These are phyloP conservation scores for Linnemannia schmuckeri DNA, from an alignment of 192 early-diverging fungal genomes.

Conservation along the genomic window DNA sequence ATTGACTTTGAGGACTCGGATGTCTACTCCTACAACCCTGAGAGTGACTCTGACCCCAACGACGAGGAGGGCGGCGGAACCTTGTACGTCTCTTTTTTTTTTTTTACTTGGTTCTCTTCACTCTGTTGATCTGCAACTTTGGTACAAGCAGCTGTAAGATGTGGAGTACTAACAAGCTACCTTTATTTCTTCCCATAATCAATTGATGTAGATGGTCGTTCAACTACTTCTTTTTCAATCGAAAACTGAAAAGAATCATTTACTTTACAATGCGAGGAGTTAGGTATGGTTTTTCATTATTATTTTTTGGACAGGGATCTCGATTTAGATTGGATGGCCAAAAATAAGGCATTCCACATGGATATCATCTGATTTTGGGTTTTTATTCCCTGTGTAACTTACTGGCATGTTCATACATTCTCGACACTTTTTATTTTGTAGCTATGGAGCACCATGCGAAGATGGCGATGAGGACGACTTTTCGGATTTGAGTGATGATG, in stretches of 20 bases:
- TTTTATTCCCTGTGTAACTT: not conserved
- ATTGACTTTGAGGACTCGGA: constrained; percentile 88
- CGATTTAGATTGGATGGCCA: not conserved
- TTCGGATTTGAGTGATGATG: constrained; percentile 53
- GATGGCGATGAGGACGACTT: constrained; percentile 36
- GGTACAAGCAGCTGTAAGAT: not conserved
- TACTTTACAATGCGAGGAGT: constrained; percentile 93
- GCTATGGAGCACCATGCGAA: constrained; percentile 49
- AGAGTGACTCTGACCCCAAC: constrained; percentile 91
- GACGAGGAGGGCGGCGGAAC: constrained; percentile 84
- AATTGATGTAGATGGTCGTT: constrained; percentile 84
- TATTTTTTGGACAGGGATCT: not conserved
- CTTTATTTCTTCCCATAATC: not conserved
- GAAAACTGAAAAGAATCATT: constrained; percentile 89
- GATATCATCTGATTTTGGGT: not conserved
- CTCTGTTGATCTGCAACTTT: no score
- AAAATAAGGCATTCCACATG: not conserved
- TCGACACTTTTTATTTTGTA: not conserved
- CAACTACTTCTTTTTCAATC: constrained; percentile 98
- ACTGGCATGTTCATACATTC: not conserved
- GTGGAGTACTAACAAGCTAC: not conserved
- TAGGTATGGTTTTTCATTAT: constrained; percentile 70
- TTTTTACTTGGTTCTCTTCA: constrained; percentile 20
- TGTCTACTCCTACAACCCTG: constrained; percentile 92
- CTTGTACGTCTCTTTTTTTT: constrained; percentile 34